Evolutionary conservation across 2,329 filamentous ascomycete species (phyloP).

Genomic region (Domatiomyces catenatus): DNA sequence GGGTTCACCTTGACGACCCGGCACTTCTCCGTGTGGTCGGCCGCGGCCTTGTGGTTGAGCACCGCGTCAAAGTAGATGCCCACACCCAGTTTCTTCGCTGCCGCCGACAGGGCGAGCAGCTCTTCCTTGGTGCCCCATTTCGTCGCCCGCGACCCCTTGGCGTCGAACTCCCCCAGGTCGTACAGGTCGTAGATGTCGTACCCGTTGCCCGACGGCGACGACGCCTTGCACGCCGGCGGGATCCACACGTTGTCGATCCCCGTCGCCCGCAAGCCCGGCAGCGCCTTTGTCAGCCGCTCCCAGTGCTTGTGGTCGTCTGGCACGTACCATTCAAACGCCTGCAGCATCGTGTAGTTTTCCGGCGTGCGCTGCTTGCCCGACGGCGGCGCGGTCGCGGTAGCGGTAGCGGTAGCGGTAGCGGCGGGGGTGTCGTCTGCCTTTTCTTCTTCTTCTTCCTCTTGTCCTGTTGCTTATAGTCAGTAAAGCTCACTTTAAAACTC

Average conservation of each 20-base stretch:
- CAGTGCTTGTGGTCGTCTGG: conserved; percentile 43
- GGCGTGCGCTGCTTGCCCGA: conserved; percentile 6
- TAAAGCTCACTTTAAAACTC: too few species aligned
- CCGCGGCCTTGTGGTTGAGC: conserved; percentile 50
- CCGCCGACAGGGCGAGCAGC: conserved; percentile 11
- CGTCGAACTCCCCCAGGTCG: conserved; percentile 50
- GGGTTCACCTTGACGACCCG: conserved; percentile 45
- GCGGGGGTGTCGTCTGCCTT: too few species aligned
- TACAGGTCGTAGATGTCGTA: conserved; percentile 50
- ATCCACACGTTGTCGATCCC: conserved; percentile 47
- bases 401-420: too few species aligned
- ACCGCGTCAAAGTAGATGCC: conserved; percentile 48
- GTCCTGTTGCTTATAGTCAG: background rate
- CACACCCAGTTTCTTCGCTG: conserved; percentile 16
- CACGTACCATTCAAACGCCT: conserved; percentile 52
- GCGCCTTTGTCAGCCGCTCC: conserved; percentile 33
- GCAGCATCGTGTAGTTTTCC: conserved; percentile 33
- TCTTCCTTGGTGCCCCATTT: conserved; percentile 50
- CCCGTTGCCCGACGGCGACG: conserved; percentile 41
- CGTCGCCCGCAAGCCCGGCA: conserved; percentile 37
- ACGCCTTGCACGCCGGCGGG: conserved; percentile 50
- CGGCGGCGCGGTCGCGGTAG: too few species aligned
- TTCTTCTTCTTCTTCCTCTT: background rate
- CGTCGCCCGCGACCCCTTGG: conserved; percentile 40
- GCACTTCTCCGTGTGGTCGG: conserved; percentile 44